Conservation (phyloP, 306 rosid genomes). For the Betula pendula region DNA sequence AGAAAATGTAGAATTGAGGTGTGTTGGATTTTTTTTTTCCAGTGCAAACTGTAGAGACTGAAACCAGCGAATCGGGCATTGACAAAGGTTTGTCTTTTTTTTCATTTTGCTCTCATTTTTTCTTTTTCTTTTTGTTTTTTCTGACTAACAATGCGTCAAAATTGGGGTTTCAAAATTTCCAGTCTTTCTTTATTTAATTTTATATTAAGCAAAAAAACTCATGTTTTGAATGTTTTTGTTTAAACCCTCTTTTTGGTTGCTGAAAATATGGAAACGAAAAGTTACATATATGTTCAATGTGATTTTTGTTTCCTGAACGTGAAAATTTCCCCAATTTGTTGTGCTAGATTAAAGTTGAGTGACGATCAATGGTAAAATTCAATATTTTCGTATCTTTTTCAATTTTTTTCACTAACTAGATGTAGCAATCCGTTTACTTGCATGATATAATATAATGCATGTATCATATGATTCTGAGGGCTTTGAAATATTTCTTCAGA, state of each 20-base stretch:
- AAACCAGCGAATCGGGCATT: neutral
- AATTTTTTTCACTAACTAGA: neutral
- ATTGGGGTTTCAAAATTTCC: neutral
- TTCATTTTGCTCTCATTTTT: neutral
- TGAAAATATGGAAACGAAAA: neutral
- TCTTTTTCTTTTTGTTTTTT: neutral
- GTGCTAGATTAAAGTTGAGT: neutral
- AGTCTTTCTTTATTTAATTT: neutral
- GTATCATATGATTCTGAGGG: neutral
- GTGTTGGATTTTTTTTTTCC: neutral
- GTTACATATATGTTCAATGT: neutral
- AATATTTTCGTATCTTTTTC: neutral
- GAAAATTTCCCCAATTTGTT: neutral
- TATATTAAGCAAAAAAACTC: neutral
- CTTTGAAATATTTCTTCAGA: conserved; percentile 37
- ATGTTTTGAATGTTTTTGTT: neutral
- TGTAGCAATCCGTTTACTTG: neutral
- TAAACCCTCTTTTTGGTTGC: neutral
- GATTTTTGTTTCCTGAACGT: too few relatives aligned
- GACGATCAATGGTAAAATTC: neutral
- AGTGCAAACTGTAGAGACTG: conserved; percentile 14
- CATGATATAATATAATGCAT: neutral
- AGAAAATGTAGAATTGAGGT: neutral
- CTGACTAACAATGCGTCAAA: neutral
- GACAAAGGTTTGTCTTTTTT: neutral